These are phyloP conservation scores for Alternaria sp. DNA, from an alignment of 2,329 filamentous ascomycete genomes.

Conservation along the genomic window DNA sequence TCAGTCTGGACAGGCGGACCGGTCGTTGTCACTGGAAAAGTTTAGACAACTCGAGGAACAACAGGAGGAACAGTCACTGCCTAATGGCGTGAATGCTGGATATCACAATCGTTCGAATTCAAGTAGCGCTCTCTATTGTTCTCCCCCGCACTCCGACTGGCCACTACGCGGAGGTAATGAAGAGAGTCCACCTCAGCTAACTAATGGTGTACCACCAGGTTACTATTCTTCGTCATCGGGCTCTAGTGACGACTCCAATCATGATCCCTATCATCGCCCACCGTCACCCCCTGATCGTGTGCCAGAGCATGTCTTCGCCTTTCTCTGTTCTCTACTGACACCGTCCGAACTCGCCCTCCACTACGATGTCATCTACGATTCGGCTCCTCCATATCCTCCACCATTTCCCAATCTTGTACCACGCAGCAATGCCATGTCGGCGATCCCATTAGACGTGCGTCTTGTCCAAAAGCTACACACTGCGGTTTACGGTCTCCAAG, in stretches of 20 bases:
- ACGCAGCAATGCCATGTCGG: slow-evolving; percentile 1
- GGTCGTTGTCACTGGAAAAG: background rate
- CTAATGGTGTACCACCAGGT: slow-evolving; percentile 2
- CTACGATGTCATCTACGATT: slow-evolving; percentile 2
- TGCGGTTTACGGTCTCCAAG: slow-evolving; percentile 17
- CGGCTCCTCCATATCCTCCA: background rate
- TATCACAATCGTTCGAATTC: background rate
- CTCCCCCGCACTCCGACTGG: background rate
- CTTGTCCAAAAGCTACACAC: slow-evolving; percentile 26
- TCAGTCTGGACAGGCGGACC: background rate
- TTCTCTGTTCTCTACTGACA: slow-evolving; percentile 22
- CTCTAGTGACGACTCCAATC: background rate
- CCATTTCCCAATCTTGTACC: background rate
- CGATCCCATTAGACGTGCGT: slow-evolving; percentile 11
- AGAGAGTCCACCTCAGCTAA: background rate
- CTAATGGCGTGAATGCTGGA: background rate
- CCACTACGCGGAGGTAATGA: slow-evolving; percentile 4
- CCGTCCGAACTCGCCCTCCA: slow-evolving; percentile 23
- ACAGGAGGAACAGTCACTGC: background rate
- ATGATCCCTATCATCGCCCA: background rate
- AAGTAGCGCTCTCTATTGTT: slow-evolving; percentile 1
- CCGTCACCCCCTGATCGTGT: background rate
- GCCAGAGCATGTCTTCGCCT: slow-evolving; percentile 10
- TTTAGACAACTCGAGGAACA: background rate
- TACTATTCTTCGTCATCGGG: slow-evolving; percentile 6